phyloP scores from a whole-genome alignment of 2,329 filamentous ascomycete species.

The Coniochaeta prunicola region DNA sequence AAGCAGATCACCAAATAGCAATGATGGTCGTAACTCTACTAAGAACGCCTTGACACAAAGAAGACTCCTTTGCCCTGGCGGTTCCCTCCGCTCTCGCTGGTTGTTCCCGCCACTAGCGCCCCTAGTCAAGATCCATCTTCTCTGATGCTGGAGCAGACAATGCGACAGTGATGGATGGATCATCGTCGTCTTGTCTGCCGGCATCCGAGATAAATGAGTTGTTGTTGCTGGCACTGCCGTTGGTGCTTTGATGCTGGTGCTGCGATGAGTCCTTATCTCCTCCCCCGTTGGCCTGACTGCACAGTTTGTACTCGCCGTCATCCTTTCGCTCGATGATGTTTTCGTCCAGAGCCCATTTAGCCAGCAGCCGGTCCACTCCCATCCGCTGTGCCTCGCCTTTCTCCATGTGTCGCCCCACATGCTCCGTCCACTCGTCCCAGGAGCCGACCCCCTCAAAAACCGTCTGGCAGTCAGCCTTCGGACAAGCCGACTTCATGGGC shows the following conservation, averaged over 20 bases:
- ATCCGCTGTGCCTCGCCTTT: slow-evolving; percentile 53
- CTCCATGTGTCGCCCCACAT: slow-evolving; percentile 86
- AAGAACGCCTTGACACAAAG: background rate
- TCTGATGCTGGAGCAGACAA: slow-evolving; percentile 10
- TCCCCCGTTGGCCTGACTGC: slow-evolving; percentile 29
- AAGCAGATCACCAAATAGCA: background rate
- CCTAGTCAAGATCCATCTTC: slow-evolving; percentile 16
- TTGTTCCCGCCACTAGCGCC: background rate
- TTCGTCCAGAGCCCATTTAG: slow-evolving; percentile 56
- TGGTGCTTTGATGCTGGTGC: background rate
- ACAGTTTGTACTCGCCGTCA: slow-evolving; percentile 50
- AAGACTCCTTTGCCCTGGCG: background rate
- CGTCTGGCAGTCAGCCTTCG: slow-evolving; percentile 61
- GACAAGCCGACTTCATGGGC: slow-evolving; percentile 65
- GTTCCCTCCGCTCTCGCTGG: background rate
- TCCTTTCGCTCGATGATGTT: slow-evolving; percentile 53
- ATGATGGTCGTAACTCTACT: background rate
- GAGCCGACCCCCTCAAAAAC: slow-evolving; percentile 64
- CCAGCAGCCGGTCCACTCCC: slow-evolving; percentile 49
- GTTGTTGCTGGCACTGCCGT: slow-evolving; percentile 5
- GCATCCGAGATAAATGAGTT: slow-evolving; percentile 9
- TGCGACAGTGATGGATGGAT: slow-evolving; percentile 19
- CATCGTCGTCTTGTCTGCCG: slow-evolving; percentile 14
- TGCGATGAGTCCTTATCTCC: background rate
- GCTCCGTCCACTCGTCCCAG: slow-evolving; percentile 91